Base-by-base conservation (phyloP, 805 yeast species). In the Wickerhamiella nectarea region DNA sequence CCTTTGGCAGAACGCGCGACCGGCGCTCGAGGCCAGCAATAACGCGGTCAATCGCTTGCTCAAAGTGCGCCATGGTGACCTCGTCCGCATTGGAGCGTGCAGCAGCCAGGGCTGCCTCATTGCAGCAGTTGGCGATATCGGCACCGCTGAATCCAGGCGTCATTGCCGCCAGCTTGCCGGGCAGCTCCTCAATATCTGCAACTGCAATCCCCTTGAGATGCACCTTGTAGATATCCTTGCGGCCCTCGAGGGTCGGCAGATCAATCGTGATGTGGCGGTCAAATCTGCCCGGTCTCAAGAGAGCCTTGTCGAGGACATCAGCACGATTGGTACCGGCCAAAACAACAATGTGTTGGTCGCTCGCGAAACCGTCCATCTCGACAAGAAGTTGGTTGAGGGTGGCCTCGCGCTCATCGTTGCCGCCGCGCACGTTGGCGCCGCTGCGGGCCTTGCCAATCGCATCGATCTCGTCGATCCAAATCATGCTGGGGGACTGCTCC, bases 61-160 rank as follows among this genome's bases (percentile, higher is more conserved):
- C 96, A 56, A 86, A 87, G 64, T 86, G 94, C 43, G 67, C 63
- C 52, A 80, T 61, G 41, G 70, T 74, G 31, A 87, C 87, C 38
- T 62, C 59, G 6, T 64, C 64, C 38, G 81, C 78, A 52, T 78
- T 75, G 45, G 68, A 70, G 63, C 95, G 75, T 1, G 95, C 95
- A 11, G 95, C 95, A 56, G 83, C 80, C 52, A 86, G 71, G 3
- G 95, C 95, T 24, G 94, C 94, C 65, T 86, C 95, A 58, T 86
- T 86, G 68, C 94, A 83, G 53, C 83, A 82, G 63, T 86, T 86
- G 46, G 95, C 95, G 59, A 86, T 86, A 61, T 87, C 95, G 21
- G 96, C 96, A 59, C 96, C 96, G 6, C 94, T 77, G 59, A 86
- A 86, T 0, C 96, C 96, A 0, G 96, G 95, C 0, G 96, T 87